Conservation (phyloP, 805 yeast species). For the Wickerhamiella allomyrinae region DNA sequence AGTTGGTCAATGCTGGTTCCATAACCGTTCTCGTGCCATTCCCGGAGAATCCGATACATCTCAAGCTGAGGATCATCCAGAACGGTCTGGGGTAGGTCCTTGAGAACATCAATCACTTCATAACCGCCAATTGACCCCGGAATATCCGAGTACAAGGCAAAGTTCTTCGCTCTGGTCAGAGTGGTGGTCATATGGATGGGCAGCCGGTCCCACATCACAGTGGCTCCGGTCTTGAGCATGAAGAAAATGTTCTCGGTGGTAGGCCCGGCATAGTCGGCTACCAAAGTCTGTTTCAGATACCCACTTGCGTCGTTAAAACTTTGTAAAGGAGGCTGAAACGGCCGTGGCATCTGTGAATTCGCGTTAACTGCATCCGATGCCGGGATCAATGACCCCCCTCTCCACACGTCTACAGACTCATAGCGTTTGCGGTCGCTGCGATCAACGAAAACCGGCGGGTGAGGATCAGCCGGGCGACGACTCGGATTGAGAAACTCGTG, state of each 20-base stretch:
- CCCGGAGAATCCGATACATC: slow-evolving; percentile 20
- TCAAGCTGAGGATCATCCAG: slow-evolving; percentile 11
- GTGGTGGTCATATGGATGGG: slow-evolving; percentile 26
- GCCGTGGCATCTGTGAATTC: background rate
- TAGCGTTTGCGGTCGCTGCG: background rate
- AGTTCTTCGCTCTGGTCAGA: slow-evolving; percentile 22
- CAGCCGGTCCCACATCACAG: slow-evolving; percentile 24
- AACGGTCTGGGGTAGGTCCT: slow-evolving; percentile 13
- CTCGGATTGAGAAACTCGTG: background rate
- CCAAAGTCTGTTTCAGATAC: slow-evolving; percentile 3
- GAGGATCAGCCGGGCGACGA: background rate
- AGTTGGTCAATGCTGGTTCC: slow-evolving; percentile 12
- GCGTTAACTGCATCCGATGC: background rate
- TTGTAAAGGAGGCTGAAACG: background rate
- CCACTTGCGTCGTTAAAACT: background rate
- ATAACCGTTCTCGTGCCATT: slow-evolving; percentile 16
- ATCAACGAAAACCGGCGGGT: background rate
- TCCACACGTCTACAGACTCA: background rate
- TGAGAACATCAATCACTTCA: slow-evolving; percentile 23
- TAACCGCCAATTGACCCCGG: slow-evolving; percentile 22
- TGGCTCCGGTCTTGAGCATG: slow-evolving; percentile 26
- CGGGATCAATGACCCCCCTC: background rate
- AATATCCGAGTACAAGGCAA: slow-evolving; percentile 25
- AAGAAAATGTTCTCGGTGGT: slow-evolving; percentile 16
- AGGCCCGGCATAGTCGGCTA: background rate